Evolutionary conservation across 2,329 filamentous ascomycete species (phyloP).

Genomic region (Daldinia eschscholtzii): DNA sequence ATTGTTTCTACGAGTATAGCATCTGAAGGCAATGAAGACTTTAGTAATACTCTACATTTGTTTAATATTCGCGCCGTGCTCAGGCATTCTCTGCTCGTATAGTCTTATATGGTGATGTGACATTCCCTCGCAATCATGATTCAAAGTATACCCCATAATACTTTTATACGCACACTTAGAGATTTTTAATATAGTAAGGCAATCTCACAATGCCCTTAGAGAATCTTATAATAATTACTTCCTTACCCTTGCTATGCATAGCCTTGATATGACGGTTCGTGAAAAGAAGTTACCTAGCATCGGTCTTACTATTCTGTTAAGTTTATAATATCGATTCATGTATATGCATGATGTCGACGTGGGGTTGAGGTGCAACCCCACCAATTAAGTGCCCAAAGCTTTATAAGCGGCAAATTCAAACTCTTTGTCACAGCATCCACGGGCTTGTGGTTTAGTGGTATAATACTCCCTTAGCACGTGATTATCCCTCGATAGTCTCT

Average conservation of each 20-base stretch:
- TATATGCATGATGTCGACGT: not conserved
- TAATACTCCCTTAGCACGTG: conserved; percentile 59
- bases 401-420: not conserved
- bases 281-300: not conserved
- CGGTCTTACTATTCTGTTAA: not conserved
- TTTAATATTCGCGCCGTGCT: not conserved
- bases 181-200: not conserved
- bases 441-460: conserved; percentile 62
- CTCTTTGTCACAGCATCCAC: not conserved
- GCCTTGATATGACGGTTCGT: not conserved
- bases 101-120: not conserved
- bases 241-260: not conserved
- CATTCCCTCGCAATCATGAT: not conserved
- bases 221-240: not conserved
- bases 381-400: not conserved
- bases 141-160: not conserved
- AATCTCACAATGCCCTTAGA: not conserved
- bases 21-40: not conserved
- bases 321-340: not conserved
- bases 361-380: not conserved
- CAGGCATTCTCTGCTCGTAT: not conserved
- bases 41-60: not conserved
- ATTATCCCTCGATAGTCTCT: no score
- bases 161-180: not conserved
- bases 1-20: not conserved